Evolutionary conservation across 208 protist genomes (phyloP).

Genomic region (Acanthamoeba lenticulata): DNA sequence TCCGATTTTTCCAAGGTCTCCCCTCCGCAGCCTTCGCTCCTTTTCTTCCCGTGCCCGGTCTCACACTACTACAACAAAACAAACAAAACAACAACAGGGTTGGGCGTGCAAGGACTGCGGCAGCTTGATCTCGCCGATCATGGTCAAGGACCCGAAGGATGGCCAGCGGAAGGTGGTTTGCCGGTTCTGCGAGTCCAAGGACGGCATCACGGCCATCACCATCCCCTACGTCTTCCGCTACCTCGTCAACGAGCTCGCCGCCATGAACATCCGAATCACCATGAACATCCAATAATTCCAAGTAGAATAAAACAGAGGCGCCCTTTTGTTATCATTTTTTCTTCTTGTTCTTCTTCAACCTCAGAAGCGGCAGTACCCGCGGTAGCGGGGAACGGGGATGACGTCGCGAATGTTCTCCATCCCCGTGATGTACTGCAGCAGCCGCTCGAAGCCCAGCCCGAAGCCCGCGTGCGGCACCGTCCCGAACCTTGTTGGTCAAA

Average conservation of each 20-base stretch:
- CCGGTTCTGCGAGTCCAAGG: slow-evolving; percentile 68
- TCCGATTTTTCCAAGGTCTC: slow-evolving; percentile 82
- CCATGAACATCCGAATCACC: slow-evolving; percentile 90
- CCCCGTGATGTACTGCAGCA: slow-evolving; percentile 78
- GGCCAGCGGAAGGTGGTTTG: slow-evolving; percentile 33
- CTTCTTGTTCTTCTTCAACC: not conserved
- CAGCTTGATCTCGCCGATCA: slow-evolving; percentile 13
- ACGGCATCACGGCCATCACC: slow-evolving; percentile 67
- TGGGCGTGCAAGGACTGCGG: not conserved
- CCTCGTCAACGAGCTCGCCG: slow-evolving; percentile 89
- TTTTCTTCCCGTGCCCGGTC: not conserved
- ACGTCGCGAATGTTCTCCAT: slow-evolving; percentile 82
- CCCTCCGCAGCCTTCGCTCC: not conserved
- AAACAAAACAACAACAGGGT: not conserved
- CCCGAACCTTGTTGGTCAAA: too few species aligned
- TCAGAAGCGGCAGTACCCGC: slow-evolving; percentile 69
- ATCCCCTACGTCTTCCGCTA: slow-evolving; percentile 91
- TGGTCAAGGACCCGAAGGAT: not conserved
- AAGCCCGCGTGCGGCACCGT: slow-evolving; percentile 87
- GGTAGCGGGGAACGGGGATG: slow-evolving; percentile 78
- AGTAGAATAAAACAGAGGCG: not conserved
- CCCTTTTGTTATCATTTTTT: not conserved
- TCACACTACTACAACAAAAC: not conserved
- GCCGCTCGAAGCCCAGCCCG: slow-evolving; percentile 84
- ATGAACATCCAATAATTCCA: slow-evolving; percentile 74